These are phyloP conservation scores for Mycosphaerella sp. DNA, from an alignment of 2,329 filamentous ascomycete species.

Conservation along the genomic window DNA sequence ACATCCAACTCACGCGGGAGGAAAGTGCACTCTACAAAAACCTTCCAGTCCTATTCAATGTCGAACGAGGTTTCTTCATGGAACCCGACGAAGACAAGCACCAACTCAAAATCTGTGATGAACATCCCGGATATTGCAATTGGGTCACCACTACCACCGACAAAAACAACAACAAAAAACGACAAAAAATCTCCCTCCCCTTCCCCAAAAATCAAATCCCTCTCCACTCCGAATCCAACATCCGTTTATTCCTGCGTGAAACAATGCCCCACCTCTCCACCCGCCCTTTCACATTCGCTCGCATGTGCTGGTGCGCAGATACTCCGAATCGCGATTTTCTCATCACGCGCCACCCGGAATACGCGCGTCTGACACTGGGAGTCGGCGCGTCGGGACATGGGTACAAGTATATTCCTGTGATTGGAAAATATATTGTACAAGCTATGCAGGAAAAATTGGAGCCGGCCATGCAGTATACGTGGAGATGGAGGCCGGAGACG, in stretches of 20 bases:
- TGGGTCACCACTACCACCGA: conserved; percentile 26
- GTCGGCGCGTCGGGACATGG: background rate
- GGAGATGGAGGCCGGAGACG: background rate
- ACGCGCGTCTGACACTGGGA: background rate
- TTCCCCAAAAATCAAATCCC: conserved; percentile 24
- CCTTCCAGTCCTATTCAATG: conserved; percentile 46
- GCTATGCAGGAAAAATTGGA: background rate
- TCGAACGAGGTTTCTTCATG: conserved; percentile 47
- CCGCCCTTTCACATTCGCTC: conserved; percentile 44
- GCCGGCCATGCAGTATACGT: background rate
- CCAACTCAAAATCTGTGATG: conserved; percentile 49
- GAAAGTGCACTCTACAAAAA: conserved; percentile 35
- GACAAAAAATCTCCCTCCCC: conserved; percentile 35
- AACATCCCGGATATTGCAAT: conserved; percentile 53
- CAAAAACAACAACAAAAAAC: conserved; percentile 6
- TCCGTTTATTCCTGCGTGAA: background rate
- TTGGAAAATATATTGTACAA: background rate
- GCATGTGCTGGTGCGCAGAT: conserved; percentile 54
- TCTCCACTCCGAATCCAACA: background rate
- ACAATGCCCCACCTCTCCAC: background rate
- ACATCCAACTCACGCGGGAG: conserved; percentile 42
- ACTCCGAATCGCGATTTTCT: conserved; percentile 50
- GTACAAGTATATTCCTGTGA: background rate
- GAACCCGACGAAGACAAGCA: conserved; percentile 43
- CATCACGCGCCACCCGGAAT: conserved; percentile 45